Evolutionary conservation across 179 eudicot species (phyloP).

Genomic region (Corrigiola litoralis): DNA sequence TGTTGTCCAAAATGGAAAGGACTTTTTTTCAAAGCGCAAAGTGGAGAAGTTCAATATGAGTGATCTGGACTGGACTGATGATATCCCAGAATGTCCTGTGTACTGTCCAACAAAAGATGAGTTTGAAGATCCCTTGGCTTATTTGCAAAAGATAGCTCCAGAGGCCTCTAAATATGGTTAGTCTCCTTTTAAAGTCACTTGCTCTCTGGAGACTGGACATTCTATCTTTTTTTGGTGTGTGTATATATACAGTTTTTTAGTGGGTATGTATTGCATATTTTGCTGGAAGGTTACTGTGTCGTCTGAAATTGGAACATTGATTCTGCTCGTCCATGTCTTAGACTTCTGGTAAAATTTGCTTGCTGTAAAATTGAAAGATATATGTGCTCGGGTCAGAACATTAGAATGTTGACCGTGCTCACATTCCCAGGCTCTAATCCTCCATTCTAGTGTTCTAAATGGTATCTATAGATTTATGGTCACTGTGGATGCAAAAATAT

Average conservation of each 20-base stretch:
- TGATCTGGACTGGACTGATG: conserved; percentile 69
- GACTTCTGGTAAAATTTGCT: background rate
- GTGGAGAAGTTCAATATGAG: conserved; percentile 54
- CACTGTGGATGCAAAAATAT: too few species aligned
- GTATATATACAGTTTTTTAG: background rate
- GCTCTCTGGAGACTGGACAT: too few species aligned
- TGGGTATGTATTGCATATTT: background rate
- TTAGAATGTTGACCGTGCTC: too few species aligned
- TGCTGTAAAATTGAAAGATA: too few species aligned
- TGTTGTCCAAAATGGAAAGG: conserved; percentile 34
- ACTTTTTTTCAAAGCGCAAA: conserved; percentile 39
- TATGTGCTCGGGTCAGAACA: too few species aligned
- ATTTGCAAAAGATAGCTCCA: conserved; percentile 85
- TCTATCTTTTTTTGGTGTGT: background rate
- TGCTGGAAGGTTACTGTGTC: background rate
- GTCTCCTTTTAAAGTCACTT: background rate
- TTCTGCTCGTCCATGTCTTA: background rate
- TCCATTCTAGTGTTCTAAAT: too few species aligned
- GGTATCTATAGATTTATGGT: too few species aligned
- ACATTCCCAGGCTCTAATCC: too few species aligned
- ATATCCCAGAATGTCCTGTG: conserved; percentile 77
- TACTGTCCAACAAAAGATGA: conserved; percentile 76
- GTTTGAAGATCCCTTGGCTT: conserved; percentile 86
- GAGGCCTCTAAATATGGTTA: conserved; percentile 92
- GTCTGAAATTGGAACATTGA: background rate